A percentile compares a stretch with the other conserved stretches of the same genome.
Evolutionary conservation across 768 basidiomycete genomes (phyloP).

Genomic region (Amylocystis lapponica): DNA sequence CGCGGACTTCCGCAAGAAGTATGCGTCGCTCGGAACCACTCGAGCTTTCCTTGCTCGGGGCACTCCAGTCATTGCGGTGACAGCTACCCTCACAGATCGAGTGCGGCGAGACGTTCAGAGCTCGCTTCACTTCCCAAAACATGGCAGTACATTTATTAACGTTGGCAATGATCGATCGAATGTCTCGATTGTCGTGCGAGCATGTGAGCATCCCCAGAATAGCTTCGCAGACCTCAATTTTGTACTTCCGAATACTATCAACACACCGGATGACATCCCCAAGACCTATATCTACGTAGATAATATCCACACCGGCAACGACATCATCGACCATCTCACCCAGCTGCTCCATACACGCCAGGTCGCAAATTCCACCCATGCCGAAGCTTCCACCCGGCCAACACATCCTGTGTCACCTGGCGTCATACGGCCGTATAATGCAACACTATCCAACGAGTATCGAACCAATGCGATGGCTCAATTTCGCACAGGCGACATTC

Average conservation of each 20-base stretch:
- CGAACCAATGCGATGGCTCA: constrained; percentile 18
- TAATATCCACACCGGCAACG: constrained; percentile 17
- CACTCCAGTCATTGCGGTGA: constrained; percentile 27
- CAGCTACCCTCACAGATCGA: constrained; percentile 27
- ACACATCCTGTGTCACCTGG: constrained; percentile 3
- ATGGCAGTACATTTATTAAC: constrained; percentile 16
- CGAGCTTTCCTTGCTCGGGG: constrained; percentile 24
- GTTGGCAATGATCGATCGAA: constrained; percentile 30
- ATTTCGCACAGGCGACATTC: constrained; percentile 22
- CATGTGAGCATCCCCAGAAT: constrained; percentile 28
- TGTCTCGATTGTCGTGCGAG: constrained; percentile 30
- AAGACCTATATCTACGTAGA: constrained; percentile 29
- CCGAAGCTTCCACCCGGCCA: no score
- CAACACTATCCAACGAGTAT: constrained; percentile 14
- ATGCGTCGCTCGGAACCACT: constrained; percentile 21
- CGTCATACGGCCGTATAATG: constrained; percentile 25
- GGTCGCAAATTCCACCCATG: no score
- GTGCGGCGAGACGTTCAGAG: constrained; percentile 23
- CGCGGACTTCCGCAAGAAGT: constrained; percentile 28
- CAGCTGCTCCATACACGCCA: constrained; percentile 6
- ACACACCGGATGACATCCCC: constrained; percentile 14
- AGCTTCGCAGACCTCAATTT: constrained; percentile 30
- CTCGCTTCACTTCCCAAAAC: constrained; percentile 22
- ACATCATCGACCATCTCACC: constrained; percentile 24
- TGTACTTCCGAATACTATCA: constrained; percentile 15